Evolutionary conservation across 139 green algal species (phyloP).

Genomic region (Closterium sp.): DNA sequence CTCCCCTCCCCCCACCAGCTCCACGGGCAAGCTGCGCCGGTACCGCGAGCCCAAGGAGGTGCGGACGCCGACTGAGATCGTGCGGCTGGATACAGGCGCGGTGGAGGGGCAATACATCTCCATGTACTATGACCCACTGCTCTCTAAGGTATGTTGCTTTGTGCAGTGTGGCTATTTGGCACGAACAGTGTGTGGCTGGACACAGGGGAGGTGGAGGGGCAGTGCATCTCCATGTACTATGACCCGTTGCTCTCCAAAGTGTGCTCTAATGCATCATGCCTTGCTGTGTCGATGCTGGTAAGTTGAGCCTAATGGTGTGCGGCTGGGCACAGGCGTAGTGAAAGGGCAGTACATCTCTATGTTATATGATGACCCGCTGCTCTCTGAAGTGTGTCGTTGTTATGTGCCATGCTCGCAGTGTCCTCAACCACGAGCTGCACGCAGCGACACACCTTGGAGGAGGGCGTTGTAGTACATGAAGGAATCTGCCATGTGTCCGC

Average conservation of each 20-base stretch:
- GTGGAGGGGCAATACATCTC: slow-evolving; percentile 63
- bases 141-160: not conserved
- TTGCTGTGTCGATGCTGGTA: too few relatives aligned
- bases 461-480: slow-evolving; percentile 62
- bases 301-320: slow-evolving; percentile 32
- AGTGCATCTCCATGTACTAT: slow-evolving; percentile 71
- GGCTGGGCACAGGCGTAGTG: slow-evolving; percentile 67
- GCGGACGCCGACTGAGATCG: slow-evolving; percentile 11
- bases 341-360: slow-evolving; percentile 66
- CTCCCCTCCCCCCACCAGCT: not conserved
- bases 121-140: slow-evolving; percentile 84
- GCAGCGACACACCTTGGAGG: slow-evolving; percentile 68
- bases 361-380: slow-evolving; percentile 84
- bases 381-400: too few relatives aligned
- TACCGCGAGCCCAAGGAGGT: slow-evolving; percentile 23
- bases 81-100: slow-evolving; percentile 71
- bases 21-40: slow-evolving; percentile 18
- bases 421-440: not conserved
- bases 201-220: slow-evolving; percentile 64
- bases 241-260: slow-evolving; percentile 69
- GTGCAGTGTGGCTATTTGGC: not conserved
- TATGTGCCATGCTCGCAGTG: too few relatives aligned
- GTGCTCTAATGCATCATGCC: not conserved
- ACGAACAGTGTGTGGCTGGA: slow-evolving; percentile 62
- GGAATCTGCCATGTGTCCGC: slow-evolving; percentile 81